Conservation (phyloP, 2,329 filamentous ascomycete genomes). For the Fusarium caatingaense region DNA sequence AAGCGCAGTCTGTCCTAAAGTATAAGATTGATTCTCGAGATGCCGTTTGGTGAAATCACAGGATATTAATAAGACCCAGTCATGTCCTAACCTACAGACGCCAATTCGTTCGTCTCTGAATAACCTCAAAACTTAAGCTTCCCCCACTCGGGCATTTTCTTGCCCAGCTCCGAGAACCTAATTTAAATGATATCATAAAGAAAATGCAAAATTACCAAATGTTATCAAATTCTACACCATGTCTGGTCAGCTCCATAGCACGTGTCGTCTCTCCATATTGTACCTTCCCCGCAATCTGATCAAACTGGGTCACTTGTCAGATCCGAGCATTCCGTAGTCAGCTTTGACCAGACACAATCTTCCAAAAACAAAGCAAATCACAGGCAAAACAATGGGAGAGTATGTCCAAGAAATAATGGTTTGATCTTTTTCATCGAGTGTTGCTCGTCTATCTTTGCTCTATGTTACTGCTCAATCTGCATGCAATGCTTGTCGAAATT, state of each 20-base stretch:
- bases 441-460: constrained; percentile 33
- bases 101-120: background rate
- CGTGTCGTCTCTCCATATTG: constrained; percentile 8
- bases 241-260: constrained; percentile 8
- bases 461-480: constrained; percentile 30
- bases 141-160: background rate
- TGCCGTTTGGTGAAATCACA: background rate
- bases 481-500: constrained; percentile 23
- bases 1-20: background rate
- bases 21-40: background rate
- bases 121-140: background rate
- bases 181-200: background rate
- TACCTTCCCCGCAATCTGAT: constrained; percentile 32
- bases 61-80: background rate
- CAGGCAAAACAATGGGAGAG: background rate
- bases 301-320: constrained; percentile 10
- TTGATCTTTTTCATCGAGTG: constrained; percentile 31
- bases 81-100: background rate
- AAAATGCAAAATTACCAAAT: constrained; percentile 16
- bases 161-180: background rate
- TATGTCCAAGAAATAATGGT: constrained; percentile 14
- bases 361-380: constrained; percentile 1
- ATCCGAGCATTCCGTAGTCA: constrained; percentile 22
- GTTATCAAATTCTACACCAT: background rate
- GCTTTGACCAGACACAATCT: constrained; percentile 8